Evolutionary conservation across 768 basidiomycete genomes (phyloP).

Genomic region (Floccularia luteovirens): DNA sequence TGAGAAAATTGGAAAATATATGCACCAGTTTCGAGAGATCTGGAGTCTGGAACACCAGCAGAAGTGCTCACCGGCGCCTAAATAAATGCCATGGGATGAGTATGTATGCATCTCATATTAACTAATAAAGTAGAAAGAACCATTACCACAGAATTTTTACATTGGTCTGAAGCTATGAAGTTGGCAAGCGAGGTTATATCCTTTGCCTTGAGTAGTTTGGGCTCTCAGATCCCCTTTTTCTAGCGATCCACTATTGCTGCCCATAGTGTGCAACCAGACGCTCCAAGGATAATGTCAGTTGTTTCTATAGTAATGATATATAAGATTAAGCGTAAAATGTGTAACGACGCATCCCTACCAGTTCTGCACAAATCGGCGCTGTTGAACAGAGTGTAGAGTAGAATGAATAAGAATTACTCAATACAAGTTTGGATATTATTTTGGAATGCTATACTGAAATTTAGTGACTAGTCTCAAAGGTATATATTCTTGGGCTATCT

Average conservation of each 20-base stretch:
- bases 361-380: too few species aligned
- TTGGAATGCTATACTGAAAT: too few species aligned
- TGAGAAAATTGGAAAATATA: background rate
- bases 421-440: too few species aligned
- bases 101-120: constrained; percentile 2
- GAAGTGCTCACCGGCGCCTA: constrained; percentile 75
- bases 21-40: constrained; percentile 70
- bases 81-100: constrained; percentile 22
- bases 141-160: constrained; percentile 69
- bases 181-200: constrained; percentile 33
- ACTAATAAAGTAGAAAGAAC: constrained; percentile 26
- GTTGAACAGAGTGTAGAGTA: too few species aligned
- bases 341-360: too few species aligned
- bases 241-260: background rate
- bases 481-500: too few species aligned
- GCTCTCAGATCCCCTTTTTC: background rate
- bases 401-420: too few species aligned
- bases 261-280: background rate
- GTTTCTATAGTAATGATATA: too few species aligned
- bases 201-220: background rate
- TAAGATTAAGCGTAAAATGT: too few species aligned
- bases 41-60: constrained; percentile 86
- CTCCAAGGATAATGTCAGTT: background rate
- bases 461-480: too few species aligned
- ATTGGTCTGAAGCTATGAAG: constrained; percentile 62